Evolutionary conservation across 192 early-diverging fungal species (phyloP), one percentile per base, ranked within the genome.

Genomic region (Coemansia sp.): DNA sequence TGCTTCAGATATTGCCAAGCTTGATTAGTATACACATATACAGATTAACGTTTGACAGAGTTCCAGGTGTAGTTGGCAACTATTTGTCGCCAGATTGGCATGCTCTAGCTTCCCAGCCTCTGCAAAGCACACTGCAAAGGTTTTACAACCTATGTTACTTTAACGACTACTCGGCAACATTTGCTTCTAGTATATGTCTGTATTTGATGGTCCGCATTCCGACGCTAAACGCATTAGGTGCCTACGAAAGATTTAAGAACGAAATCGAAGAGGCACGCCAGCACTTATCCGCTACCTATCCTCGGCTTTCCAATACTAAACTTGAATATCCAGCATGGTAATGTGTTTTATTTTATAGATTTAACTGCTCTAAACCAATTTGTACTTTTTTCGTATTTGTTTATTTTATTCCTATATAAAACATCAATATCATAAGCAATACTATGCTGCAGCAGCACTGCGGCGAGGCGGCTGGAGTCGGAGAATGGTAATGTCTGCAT

Each of bases 401-500:
- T 56, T 26, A 20, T 12, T 12, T 42, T 6, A 48, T 18, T 20
- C 38, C 23, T 11, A 6, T 23, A 21, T 50, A 42, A 48, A 48
- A 48, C 17, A 48, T 48, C 3, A n/a, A 18, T 17, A 48, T 48
- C 15, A 6, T 31, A 5, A 31, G 28, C 28, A 48, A 7, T 26
- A 0, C 5, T 25, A 59, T 1, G 58, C 28, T 28, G 50, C 15
- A 20, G 50, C 38, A 11, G 44, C 9, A 24, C 56, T 38, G 24
- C 85, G 76, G 26, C 71, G 74, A 24, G 86, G 86, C 24, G 82
- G 84, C 26, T 71, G 58, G n/a, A 87, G 70, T 56, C 67, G 56
- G 55, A 84, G 64, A 18, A 86, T 84, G n/a, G 67, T 77, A 15
- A 86, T 63, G 26, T 70, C 70, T 9, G 63, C 63, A 24, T 70